Conservation (phyloP, 768 basidiomycete genomes). For the Mycena epipterygia region DNA sequence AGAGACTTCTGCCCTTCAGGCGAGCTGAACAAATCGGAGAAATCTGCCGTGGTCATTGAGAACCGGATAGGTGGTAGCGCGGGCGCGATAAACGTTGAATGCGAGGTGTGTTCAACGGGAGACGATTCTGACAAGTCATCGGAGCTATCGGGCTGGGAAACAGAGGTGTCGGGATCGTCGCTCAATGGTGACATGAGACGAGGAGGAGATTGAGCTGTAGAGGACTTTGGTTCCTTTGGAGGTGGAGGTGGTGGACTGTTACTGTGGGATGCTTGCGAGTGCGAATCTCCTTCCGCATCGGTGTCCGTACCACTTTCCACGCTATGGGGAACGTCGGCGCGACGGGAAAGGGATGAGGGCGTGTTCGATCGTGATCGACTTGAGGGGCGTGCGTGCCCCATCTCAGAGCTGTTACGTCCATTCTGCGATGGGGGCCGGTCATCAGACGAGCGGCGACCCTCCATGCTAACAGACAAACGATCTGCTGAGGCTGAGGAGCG, state of each 20-base stretch:
- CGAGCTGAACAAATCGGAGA: slow-evolving; percentile 78
- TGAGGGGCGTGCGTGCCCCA: slow-evolving; percentile 42
- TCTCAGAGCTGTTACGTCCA: slow-evolving; percentile 38
- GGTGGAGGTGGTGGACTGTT: slow-evolving; percentile 40
- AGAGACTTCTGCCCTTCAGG: slow-evolving; percentile 65
- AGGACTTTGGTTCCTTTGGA: slow-evolving; percentile 29
- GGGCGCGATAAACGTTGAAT: slow-evolving; percentile 87
- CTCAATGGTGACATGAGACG: slow-evolving; percentile 37
- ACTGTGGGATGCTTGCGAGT: slow-evolving; percentile 32
- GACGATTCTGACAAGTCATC: slow-evolving; percentile 69
- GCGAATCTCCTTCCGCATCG: slow-evolving; percentile 67
- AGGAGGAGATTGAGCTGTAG: slow-evolving; percentile 6
- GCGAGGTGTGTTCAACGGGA: slow-evolving; percentile 75
- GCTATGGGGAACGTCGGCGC: slow-evolving; percentile 77
- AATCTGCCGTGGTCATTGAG: slow-evolving; percentile 87
- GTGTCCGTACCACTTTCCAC: slow-evolving; percentile 84
- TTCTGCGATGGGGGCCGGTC: slow-evolving; percentile 38
- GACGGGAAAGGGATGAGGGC: slow-evolving; percentile 61
- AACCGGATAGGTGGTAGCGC: slow-evolving; percentile 93
- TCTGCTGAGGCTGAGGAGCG: slow-evolving; percentile 21
- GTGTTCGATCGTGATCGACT: slow-evolving; percentile 65
- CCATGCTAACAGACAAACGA: slow-evolving; percentile 21
- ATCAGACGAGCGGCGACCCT: slow-evolving; percentile 49
- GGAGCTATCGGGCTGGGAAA: slow-evolving; percentile 54
- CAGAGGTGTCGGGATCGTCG: slow-evolving; percentile 36